Evolutionary conservation across 345 rosid genomes (phyloP).

Genomic region (Hirschfeldia incana): DNA sequence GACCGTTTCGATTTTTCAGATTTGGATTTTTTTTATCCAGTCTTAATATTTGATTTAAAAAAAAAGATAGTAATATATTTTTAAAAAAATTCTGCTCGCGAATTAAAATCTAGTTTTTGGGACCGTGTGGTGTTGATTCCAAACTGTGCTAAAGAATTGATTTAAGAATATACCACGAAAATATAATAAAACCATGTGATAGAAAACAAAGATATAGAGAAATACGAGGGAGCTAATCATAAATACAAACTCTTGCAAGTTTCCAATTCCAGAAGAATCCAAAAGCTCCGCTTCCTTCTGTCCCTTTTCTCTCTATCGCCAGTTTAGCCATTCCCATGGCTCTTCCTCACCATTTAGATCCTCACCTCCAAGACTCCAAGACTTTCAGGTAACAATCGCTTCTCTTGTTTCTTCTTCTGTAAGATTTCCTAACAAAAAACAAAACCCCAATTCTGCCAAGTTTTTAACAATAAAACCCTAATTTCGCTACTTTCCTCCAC

Average conservation of each 20-base stretch:
- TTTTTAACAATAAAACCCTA: conserved; percentile 19
- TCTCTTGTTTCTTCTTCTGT: not conserved
- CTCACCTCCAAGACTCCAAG: conserved; percentile 49
- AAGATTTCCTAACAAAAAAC: not conserved
- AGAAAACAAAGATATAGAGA: not conserved
- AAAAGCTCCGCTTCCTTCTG: conserved; percentile 15
- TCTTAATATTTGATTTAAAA: too few species aligned
- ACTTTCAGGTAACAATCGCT: conserved; percentile 48
- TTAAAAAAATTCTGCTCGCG: too few species aligned
- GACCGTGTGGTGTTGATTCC: not conserved
- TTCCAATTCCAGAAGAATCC: conserved; percentile 13
- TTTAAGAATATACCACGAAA: not conserved
- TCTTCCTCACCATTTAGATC: conserved; percentile 59
- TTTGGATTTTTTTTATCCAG: too few species aligned
- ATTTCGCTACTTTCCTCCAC: not conserved
- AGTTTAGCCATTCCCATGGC: conserved; percentile 49
- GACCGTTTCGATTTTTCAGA: too few species aligned
- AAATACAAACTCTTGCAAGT: conserved; percentile 20
- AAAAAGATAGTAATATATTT: too few species aligned
- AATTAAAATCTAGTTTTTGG: not conserved
- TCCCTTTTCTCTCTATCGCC: conserved; percentile 20
- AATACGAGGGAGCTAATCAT: not conserved
- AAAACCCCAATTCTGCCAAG: conserved; percentile 27
- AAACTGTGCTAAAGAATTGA: not conserved
- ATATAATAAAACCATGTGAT: not conserved